Base-by-base conservation (phyloP, 164 flowering plant species). In the Vitis riparia region DNA sequence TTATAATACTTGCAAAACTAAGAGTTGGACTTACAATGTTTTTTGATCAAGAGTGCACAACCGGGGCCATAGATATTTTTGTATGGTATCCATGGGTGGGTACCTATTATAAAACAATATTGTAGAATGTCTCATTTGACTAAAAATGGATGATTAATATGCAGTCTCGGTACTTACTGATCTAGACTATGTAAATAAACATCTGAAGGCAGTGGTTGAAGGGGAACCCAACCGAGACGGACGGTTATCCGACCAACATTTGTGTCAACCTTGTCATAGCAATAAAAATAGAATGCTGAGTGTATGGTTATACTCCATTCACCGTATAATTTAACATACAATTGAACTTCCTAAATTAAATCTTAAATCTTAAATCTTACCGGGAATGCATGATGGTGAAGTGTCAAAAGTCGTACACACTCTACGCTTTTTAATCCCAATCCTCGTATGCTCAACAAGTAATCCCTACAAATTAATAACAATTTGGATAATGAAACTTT, bases 171-270 rank as follows among this genome's bases (percentile, higher is more conserved):
- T 73, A 66, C 90, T 82, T 79, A 92, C 97, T 74, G 11, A 49
- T 91, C 88, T 63, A 94, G 82, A 55, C 85, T 91, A 77, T 94
- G 91, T 69, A 94, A 30, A 48, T 91, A 92, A 68, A 89, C 84
- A 15, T 76, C 66, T 65, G 84, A 97, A 4, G 94, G 95, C 57
- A 91, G 78, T 60, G 98, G 92, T 73, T 86, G 86, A 59, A 92
- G 84, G 55, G 97, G 96, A 8, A 94, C 99, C 99, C 99, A 94
- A 49, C 99, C 99, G 14, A 91, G 77, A 49, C 99, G 83, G 23
- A 92, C 91, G 48, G 91, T 87, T 73, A 92, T 86, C 3, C 98
- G 85, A 5, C 87, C 98, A 79, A 91, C 99, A 82, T 94, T 94
- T 65, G 87, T 86, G 71, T 94, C 99, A 73, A 94, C 97, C 99